Percentiles rank a stretch among this genome's conserved stretches.
phyloP scores from a whole-genome alignment of 2,329 filamentous ascomycete species.

The Diaporthe caulivora region DNA sequence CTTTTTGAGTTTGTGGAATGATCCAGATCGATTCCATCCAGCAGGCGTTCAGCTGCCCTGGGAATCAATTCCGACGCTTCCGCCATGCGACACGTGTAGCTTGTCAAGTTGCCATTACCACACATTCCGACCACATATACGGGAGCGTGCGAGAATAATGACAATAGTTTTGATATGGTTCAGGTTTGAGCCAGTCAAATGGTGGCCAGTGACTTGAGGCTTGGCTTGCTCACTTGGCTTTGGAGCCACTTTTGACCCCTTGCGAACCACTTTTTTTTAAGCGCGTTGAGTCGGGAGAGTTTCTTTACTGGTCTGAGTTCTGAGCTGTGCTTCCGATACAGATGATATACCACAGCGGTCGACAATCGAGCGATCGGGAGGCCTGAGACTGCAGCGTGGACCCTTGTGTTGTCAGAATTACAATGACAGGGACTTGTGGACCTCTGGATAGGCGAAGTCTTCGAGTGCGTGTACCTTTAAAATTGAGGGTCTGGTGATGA shows the following conservation, averaged over 20 bases:
- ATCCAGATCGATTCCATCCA: slow-evolving; percentile 7
- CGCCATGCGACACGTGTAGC: slow-evolving; percentile 1
- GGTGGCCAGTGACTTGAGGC: neutral
- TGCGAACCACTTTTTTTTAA: neutral
- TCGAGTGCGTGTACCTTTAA: neutral
- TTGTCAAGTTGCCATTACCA: neutral
- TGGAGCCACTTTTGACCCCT: neutral
- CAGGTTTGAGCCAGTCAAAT: neutral
- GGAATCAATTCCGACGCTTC: neutral
- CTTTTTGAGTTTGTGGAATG: neutral
- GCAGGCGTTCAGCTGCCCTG: neutral
- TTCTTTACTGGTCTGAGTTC: neutral
- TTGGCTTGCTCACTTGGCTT: neutral
- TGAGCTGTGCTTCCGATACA: slow-evolving; percentile 6
- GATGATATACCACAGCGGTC: neutral
- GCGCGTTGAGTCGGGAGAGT: neutral
- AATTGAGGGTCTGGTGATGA: neutral
- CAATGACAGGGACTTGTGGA: neutral
- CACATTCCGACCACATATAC: no score
- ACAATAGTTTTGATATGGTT: neutral
- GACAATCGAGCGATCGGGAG: neutral
- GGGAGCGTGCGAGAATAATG: no score
- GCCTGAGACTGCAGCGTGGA: neutral
- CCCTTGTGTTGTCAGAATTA: neutral
- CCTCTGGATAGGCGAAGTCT: neutral